Evolutionary conservation across 192 early-diverging fungal species (phyloP).

Genomic region (Linnemannia zychae): DNA sequence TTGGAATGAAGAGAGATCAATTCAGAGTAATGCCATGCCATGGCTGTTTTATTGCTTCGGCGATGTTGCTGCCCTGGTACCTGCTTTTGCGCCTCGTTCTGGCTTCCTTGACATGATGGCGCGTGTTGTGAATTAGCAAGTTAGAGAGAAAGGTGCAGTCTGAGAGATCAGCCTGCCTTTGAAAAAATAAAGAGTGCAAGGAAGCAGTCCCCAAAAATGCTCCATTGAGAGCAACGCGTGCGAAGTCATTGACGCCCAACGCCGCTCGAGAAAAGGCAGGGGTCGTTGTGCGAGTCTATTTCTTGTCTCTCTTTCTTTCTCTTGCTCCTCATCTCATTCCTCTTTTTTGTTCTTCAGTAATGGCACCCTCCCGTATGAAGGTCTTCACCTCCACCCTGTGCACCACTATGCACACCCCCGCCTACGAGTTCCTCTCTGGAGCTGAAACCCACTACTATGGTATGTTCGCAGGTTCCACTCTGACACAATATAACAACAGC

Average conservation of each 20-base stretch:
- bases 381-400: conserved; percentile 51
- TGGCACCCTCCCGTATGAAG: conserved; percentile 38
- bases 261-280: background rate
- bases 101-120: conserved; percentile 46
- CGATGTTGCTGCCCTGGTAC: background rate
- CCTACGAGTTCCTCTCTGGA: conserved; percentile 42
- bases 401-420: conserved; percentile 47
- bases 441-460: conserved; percentile 45
- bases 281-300: background rate
- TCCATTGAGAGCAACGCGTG: too few relatives aligned
- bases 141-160: background rate
- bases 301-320: background rate
- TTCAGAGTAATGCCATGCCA: background rate
- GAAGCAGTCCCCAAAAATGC: background rate
- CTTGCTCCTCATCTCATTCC: background rate
- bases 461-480: conserved; percentile 4
- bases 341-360: background rate
- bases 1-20: background rate
- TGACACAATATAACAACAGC: background rate
- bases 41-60: too few relatives aligned
- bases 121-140: background rate
- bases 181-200: background rate
- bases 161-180: too few relatives aligned
- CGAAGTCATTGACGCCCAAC: background rate
- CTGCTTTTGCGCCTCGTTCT: conserved; percentile 37